Evolutionary conservation across 2,329 filamentous ascomycete species (phyloP).

Genomic region (Parascedosporium putredinis): DNA sequence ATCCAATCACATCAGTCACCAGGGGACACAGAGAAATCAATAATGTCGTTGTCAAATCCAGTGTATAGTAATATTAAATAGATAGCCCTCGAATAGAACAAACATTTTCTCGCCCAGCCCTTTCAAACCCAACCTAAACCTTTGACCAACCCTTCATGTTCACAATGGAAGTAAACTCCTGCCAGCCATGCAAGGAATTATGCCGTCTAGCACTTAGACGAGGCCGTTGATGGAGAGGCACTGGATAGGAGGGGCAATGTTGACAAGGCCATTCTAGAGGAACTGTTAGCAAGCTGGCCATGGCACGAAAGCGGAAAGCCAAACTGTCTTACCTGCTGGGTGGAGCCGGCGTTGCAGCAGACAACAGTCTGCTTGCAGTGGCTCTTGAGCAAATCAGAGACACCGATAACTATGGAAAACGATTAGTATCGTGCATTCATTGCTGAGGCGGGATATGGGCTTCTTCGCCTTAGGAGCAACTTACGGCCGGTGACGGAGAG

Average conservation of each 20-base stretch:
- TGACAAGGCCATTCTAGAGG: neutral
- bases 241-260: neutral
- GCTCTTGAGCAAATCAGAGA: neutral
- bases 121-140: too few relatives aligned
- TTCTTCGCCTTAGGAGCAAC: neutral
- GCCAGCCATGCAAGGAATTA: too few relatives aligned
- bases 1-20: too few relatives aligned
- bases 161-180: too few relatives aligned
- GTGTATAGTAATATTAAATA: too few relatives aligned
- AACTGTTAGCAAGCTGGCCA: neutral
- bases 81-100: too few relatives aligned
- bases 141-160: too few relatives aligned
- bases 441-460: neutral
- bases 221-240: neutral
- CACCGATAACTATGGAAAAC: neutral
- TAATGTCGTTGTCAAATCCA: too few relatives aligned
- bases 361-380: slow-evolving; percentile 1
- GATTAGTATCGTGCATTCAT: neutral
- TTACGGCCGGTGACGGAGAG: neutral
- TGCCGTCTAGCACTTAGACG: too few relatives aligned
- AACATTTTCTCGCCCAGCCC: too few relatives aligned
- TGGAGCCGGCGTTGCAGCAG: neutral
- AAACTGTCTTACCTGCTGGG: neutral
- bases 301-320: neutral
- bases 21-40: too few relatives aligned